Evolutionary conservation across 1,284 basidiomycete genomes (phyloP), one percentile per base, ranked within the genome.

Genomic region (Cryptococcus sp.): DNA sequence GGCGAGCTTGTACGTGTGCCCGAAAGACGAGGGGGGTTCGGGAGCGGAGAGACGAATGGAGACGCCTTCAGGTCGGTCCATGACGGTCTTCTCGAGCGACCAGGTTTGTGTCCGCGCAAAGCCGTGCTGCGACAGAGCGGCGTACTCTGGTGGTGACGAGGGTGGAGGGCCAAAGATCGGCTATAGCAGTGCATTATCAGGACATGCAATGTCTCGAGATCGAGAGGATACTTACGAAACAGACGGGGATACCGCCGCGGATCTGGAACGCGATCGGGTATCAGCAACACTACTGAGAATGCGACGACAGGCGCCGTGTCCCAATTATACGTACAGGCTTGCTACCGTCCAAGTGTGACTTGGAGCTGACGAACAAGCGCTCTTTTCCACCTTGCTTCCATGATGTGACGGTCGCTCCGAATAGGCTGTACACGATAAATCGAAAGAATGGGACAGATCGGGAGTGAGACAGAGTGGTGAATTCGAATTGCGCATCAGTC

Each of bases 91-190:
- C 62, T 86, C 85, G 70, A 86, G 87, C 22, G 78, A 80, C 92
- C 92, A 95, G 16, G 71, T 74, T 38, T 84, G 82, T 64, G 81
- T 90, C 50, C 92, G 83, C 17, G 88, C 91, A 71, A 93, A 94
- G 0, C 92, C 92, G 74, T 94, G 92, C 72, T 93, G 90, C 7
- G 80, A 57, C 7, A 95, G 82, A 44, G 84, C 84, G n/a, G 78
- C 73, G 73, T 94, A 90, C 60, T 78, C 78, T 31, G 72, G 64
- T 2, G 75, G 73, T 16, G 69, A 71, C 7, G 73, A 65, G 15
- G 77, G 77, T 35, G 91, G 90, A 1, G 88, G 81, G 3, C 91
- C 91, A 71, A 93, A 93, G 77, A 88, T 88, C 31, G 91, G 91
- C 77, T 78, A 41, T 47, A 13, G 50, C 22, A 19, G 8, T 20